Percentiles rank a stretch among this genome's conserved stretches.
phyloP scores from a whole-genome alignment of 805 yeast species.

The Wickerhamomyces hampshirensis region DNA sequence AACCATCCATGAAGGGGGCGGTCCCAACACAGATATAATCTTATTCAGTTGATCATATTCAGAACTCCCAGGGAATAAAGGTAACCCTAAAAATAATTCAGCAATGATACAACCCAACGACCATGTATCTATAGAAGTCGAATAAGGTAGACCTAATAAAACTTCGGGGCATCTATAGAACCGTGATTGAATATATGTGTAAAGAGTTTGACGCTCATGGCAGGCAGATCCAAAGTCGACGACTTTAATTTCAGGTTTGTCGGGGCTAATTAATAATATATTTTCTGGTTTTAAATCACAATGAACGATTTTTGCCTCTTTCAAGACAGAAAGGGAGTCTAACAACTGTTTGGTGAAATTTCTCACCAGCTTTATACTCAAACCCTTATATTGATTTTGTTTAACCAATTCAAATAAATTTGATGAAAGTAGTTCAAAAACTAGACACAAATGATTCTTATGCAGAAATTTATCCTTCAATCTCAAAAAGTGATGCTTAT shows the following conservation, averaged over 20 bases:
- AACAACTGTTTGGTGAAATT: constrained; percentile 75
- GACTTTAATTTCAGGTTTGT: constrained; percentile 66
- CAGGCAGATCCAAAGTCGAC: constrained; percentile 97
- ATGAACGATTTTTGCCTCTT: constrained; percentile 81
- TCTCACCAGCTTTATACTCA: constrained; percentile 73
- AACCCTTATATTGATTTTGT: constrained; percentile 91
- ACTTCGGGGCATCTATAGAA: constrained; percentile 96
- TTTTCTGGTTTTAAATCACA: constrained; percentile 98
- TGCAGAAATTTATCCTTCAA: constrained; percentile 87
- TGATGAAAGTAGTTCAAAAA: constrained; percentile 82
- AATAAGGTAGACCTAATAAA: constrained; percentile 84
- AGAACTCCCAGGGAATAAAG: constrained; percentile 90
- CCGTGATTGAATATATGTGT: constrained; percentile 88
- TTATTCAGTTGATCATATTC: constrained; percentile 88
- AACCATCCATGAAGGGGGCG: constrained; percentile 94
- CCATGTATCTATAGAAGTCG: constrained; percentile 96
- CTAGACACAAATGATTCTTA: constrained; percentile 88
- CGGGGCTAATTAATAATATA: constrained; percentile 72
- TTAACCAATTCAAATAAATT: constrained; percentile 87
- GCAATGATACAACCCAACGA: constrained; percentile 91
- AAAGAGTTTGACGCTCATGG: constrained; percentile 82
- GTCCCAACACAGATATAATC: constrained; percentile 75
- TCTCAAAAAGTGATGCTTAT: constrained; percentile 70
- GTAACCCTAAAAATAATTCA: constrained; percentile 86
- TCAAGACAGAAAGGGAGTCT: constrained; percentile 75